Evolutionary conservation across 768 basidiomycete genomes (phyloP).

Genomic region (Boletales sp.): DNA sequence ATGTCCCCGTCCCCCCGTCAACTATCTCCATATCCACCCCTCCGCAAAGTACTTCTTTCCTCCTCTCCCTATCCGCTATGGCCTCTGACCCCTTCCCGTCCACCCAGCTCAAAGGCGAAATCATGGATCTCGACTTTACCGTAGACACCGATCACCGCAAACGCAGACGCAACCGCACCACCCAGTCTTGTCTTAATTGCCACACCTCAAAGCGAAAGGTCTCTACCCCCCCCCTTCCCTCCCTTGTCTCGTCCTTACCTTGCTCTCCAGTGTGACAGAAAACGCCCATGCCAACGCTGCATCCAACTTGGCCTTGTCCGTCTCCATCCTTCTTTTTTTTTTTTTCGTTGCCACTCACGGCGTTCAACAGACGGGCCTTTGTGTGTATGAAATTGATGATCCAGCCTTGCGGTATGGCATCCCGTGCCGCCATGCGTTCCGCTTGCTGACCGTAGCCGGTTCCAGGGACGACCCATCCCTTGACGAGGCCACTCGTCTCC

Average conservation of each 20-base stretch:
- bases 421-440: not conserved
- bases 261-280: slow-evolving; percentile 68
- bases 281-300: slow-evolving; percentile 86
- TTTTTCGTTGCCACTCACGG: slow-evolving; percentile 4
- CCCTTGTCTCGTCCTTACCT: slow-evolving; percentile 5
- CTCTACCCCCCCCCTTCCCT: slow-evolving; percentile 13
- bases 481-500: slow-evolving; percentile 83
- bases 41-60: slow-evolving; percentile 42
- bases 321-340: not conserved
- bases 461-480: slow-evolving; percentile 79
- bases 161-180: slow-evolving; percentile 87
- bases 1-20: slow-evolving; percentile 46
- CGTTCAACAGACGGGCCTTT: slow-evolving; percentile 75
- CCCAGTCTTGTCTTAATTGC: slow-evolving; percentile 83
- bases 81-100: slow-evolving; percentile 49
- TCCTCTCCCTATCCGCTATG: slow-evolving; percentile 38
- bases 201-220: slow-evolving; percentile 95
- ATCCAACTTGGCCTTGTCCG: slow-evolving; percentile 83
- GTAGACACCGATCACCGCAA: slow-evolving; percentile 75
- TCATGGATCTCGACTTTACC: slow-evolving; percentile 75
- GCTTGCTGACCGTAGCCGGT: not conserved
- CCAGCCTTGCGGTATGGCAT: slow-evolving; percentile 62
- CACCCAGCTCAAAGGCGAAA: slow-evolving; percentile 69
- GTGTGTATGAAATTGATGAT: slow-evolving; percentile 94
- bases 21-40: slow-evolving; percentile 49